A percentile compares a stretch with the other conserved stretches of the same genome.
phyloP scores from a whole-genome alignment of 2,329 filamentous ascomycete species.

The Fusarium illudens region DNA sequence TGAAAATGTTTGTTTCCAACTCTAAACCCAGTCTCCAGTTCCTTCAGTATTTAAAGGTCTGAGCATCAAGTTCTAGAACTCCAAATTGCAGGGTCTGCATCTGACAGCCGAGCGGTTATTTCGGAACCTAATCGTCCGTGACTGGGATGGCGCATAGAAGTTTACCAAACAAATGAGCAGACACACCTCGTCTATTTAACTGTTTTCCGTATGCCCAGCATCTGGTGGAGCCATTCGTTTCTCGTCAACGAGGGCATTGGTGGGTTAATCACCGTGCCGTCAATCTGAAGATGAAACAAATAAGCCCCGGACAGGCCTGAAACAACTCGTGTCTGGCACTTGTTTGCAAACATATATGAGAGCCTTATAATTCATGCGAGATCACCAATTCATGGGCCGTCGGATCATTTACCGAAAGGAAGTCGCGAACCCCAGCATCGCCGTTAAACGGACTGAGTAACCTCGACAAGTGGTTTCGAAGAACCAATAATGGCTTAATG shows the following conservation, averaged over 20 bases:
- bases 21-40: background rate
- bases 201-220: background rate
- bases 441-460: background rate
- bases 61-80: background rate
- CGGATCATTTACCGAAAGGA: slow-evolving; percentile 21
- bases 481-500: background rate
- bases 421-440: background rate
- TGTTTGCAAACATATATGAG: background rate
- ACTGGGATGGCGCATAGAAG: background rate
- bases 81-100: background rate
- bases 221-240: background rate
- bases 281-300: background rate
- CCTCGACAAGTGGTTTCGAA: background rate
- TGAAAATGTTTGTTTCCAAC: background rate
- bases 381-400: slow-evolving; percentile 27
- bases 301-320: background rate
- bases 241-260: background rate
- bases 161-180: background rate
- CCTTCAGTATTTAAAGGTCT: background rate
- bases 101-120: background rate
- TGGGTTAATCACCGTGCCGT: background rate
- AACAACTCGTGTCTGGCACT: background rate
- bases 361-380: background rate
- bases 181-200: background rate
- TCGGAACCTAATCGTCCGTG: background rate